Conservation (phyloP, 2,329 filamentous ascomycete genomes). For the Sarocladium oryzae region DNA sequence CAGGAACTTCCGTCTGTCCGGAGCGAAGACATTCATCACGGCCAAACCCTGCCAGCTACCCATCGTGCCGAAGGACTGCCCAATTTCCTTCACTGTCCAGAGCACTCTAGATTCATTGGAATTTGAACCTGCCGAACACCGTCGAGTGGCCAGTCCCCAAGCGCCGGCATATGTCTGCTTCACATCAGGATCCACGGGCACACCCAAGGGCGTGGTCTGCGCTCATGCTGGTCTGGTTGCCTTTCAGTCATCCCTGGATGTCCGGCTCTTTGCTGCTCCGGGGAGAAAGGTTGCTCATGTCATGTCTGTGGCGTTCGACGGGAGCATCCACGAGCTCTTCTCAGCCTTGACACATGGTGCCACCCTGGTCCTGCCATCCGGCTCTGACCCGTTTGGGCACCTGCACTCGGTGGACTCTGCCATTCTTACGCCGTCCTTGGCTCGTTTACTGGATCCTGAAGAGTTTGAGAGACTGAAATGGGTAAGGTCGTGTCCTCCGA, state of each 20-base stretch:
- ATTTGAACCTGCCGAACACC: neutral
- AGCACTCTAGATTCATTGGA: neutral
- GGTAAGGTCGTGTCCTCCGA: slow-evolving; percentile 13
- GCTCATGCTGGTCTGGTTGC: slow-evolving; percentile 18
- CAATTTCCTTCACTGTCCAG: neutral
- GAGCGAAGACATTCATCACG: slow-evolving; percentile 20
- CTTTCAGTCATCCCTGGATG: slow-evolving; percentile 25
- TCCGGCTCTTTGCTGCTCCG: slow-evolving; percentile 25
- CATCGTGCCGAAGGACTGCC: neutral
- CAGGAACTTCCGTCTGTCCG: slow-evolving; percentile 17
- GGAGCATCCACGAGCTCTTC: slow-evolving; percentile 34
- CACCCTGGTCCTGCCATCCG: slow-evolving; percentile 26
- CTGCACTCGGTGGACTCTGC: slow-evolving; percentile 22
- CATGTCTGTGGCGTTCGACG: slow-evolving; percentile 37
- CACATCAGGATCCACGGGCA: slow-evolving; percentile 37
- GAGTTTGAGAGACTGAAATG: slow-evolving; percentile 24
- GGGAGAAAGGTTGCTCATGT: slow-evolving; percentile 29
- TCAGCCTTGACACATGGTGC: slow-evolving; percentile 31
- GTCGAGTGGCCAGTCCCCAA: neutral
- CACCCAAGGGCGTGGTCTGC: slow-evolving; percentile 34
- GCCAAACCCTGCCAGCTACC: slow-evolving; percentile 10
- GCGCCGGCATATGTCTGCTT: slow-evolving; percentile 33
- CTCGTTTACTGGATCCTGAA: slow-evolving; percentile 21
- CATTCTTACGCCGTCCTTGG: slow-evolving; percentile 33
- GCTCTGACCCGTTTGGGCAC: slow-evolving; percentile 21